Evolutionary conservation across 202 grass and related monocot species (phyloP).

Genomic region (Carex sylvatica): DNA sequence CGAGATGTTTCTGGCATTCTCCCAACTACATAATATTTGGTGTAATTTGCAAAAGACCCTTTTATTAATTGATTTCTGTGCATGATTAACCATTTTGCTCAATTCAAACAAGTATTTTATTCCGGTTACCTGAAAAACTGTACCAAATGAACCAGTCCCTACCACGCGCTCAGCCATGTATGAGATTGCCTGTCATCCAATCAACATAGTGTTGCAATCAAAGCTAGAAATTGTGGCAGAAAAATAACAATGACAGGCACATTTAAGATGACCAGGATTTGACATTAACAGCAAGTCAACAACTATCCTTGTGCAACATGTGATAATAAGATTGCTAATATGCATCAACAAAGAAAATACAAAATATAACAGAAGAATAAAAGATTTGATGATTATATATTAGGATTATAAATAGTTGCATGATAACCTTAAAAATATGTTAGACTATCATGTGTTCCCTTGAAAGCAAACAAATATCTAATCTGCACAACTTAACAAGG

Average conservation of each 20-base stretch:
- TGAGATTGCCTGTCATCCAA: constrained; percentile 81
- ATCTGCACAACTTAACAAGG: background rate
- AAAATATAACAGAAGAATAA: background rate
- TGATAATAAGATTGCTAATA: background rate
- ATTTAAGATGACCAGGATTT: background rate
- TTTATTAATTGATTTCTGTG: background rate
- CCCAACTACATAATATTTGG: background rate
- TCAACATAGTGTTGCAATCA: constrained; percentile 31
- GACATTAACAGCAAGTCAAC: background rate
- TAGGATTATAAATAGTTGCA: background rate
- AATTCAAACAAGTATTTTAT: background rate
- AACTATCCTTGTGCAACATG: background rate
- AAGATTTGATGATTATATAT: background rate
- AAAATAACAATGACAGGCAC: background rate
- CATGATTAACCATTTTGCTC: background rate
- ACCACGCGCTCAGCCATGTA: constrained; percentile 97
- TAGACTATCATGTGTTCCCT: background rate
- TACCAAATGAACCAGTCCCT: constrained; percentile 96
- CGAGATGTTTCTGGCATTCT: background rate
- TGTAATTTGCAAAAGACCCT: constrained; percentile 8
- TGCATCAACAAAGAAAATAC: background rate
- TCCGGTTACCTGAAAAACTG: constrained; percentile 82
- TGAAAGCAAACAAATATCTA: constrained; percentile 1
- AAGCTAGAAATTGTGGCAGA: background rate
- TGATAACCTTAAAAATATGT: background rate